A percentile compares a stretch with the other conserved stretches of the same genome.
Evolutionary conservation across 495 filamentous ascomycete species (phyloP).

Genomic region (Hypoxylon subgilvum): DNA sequence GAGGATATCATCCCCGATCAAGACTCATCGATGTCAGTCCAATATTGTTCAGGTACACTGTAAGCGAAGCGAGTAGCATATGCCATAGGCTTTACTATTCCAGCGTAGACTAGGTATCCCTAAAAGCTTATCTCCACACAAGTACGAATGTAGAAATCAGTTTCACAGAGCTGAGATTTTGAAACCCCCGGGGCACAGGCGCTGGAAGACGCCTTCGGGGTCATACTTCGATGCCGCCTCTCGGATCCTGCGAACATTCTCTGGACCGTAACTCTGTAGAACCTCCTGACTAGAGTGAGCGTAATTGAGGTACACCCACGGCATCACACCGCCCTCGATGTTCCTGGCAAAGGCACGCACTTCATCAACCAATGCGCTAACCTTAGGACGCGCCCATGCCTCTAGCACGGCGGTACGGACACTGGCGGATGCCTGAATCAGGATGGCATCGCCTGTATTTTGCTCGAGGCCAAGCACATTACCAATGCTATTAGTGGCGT

Average conservation of each 20-base stretch:
- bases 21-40: too few species aligned
- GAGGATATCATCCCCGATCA: too few species aligned
- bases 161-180: too few species aligned
- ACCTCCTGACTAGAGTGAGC: neutral
- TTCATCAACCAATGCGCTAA: neutral
- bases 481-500: neutral
- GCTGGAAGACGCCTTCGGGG: neutral
- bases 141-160: too few species aligned
- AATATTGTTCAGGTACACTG: too few species aligned
- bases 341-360: neutral
- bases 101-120: too few species aligned
- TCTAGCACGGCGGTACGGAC: neutral
- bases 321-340: neutral
- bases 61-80: too few species aligned
- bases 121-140: too few species aligned
- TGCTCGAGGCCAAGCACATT: neutral
- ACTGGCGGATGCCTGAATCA: neutral
- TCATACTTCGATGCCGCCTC: conserved; percentile 1
- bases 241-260: neutral
- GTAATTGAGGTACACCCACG: conserved; percentile 5
- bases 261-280: neutral
- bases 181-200: neutral
- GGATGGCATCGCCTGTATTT: neutral
- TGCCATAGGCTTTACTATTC: too few species aligned
- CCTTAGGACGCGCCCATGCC: neutral